phyloP scores from a whole-genome alignment of 1,284 basidiomycete genomes.

The Ceratorhiza oryzae-sativae region DNA sequence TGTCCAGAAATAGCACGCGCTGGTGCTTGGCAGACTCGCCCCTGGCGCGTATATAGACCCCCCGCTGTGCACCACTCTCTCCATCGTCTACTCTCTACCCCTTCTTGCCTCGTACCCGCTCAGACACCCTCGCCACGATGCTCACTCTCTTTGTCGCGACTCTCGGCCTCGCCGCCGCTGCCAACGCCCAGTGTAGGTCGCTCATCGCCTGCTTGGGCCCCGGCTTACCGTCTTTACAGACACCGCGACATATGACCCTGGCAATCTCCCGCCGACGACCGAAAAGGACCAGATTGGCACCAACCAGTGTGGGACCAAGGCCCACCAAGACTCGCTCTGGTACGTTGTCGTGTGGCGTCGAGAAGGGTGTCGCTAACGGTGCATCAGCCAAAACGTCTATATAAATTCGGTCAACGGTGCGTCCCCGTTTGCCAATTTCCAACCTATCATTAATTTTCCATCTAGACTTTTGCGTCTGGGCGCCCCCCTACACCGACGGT shows the following conservation, averaged over 20 bases:
- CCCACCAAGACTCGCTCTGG: constrained; percentile 46
- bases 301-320: constrained; percentile 48
- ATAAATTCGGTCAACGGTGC: constrained; percentile 42
- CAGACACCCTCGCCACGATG: not conserved
- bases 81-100: not conserved
- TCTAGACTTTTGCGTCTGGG: constrained; percentile 23
- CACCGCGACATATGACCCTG: constrained; percentile 40
- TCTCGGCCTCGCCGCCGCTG: not conserved
- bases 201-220: not conserved
- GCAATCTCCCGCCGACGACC: constrained; percentile 38
- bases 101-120: not conserved
- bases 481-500: constrained; percentile 31
- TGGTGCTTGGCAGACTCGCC: not conserved
- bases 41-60: constrained; percentile 1
- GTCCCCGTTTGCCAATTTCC: not conserved
- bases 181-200: constrained; percentile 18
- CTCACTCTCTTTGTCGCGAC: constrained; percentile 6
- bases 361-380: not conserved
- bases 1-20: not conserved
- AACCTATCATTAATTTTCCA: not conserved
- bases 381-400: constrained; percentile 45
- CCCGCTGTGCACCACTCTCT: not conserved
- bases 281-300: constrained; percentile 41
- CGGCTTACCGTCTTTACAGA: constrained; percentile 9
- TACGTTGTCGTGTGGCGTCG: constrained; percentile 43